Base-by-base conservation (phyloP, 768 basidiomycete genomes). In the Hortiboletus flavorubellus region DNA sequence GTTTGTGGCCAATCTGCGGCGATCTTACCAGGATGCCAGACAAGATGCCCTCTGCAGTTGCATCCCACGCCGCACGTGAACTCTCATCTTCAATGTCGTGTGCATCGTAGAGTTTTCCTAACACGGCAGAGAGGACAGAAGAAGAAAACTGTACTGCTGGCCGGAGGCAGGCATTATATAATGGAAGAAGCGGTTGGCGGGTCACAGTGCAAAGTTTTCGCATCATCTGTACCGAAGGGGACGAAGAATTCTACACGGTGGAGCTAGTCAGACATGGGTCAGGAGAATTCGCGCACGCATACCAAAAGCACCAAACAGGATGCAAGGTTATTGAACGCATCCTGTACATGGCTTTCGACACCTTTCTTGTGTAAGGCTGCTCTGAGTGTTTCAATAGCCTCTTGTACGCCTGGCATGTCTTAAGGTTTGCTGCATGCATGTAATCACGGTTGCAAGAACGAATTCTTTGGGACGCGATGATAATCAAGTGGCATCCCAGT, bases 11-110 rank as follows among this genome's bases (percentile, higher is more conserved):
- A 31, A 4, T 18, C 31, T 46, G 8, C 21, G 6, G 35, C 39
- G 16, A 29, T 59, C 74, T 60, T 59, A 82, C 81, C 55, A 82
- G 63, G 34, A 83, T 56, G 4, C 84, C 83, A 5, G 84, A 80
- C 21, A 86, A 61, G n/a, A 84, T 55, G 10, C 77, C 72, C 30
- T 74, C 61, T 34, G 78, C 74, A 11, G 78, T 68, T 12, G 53
- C 57, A 64, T 83, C 80, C 83, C 84, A 85, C 3, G 64, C 54
- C 5, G 46, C 55, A 41, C 64, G 60, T 49, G 67, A 54, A 9
- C 49, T 59, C 26, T 62, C 56, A 43, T 72, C 60, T 33, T 50
- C 50, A 11, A 44, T 14, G 42, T 61, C 58, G 33, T 66, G 43
- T 33, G 67, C 58, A n/a, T 72, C 56, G 15, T 67, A 54, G 23